Percentiles rank a stretch among this genome's conserved stretches.
phyloP scores from a whole-genome alignment of 2,329 filamentous ascomycete species.

The Colletotrichum magnum region DNA sequence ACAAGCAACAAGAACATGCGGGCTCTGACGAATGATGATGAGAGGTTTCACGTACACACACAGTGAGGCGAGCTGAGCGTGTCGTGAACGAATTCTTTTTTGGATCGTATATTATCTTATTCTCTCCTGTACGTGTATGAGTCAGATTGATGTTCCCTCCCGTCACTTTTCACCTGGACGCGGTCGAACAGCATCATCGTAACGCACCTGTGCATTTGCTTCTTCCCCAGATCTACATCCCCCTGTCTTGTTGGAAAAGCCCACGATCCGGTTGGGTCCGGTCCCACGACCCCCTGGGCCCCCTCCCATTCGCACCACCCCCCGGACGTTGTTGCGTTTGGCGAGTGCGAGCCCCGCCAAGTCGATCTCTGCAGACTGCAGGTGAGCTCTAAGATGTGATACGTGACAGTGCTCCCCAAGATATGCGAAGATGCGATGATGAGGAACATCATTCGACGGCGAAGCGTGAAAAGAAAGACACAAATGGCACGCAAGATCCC shows the following conservation, averaged over 20 bases:
- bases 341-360: conserved; percentile 3
- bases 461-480: conserved; percentile 21
- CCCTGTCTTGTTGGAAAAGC: conserved; percentile 4
- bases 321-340: conserved; percentile 2
- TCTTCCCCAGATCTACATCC: conserved; percentile 31
- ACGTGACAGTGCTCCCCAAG: conserved; percentile 11
- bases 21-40: conserved; percentile 29
- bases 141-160: neutral
- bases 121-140: neutral
- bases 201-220: no score
- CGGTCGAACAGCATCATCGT: no score
- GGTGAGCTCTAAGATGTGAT: neutral
- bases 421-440: neutral
- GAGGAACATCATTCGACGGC: conserved; percentile 18
- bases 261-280: conserved; percentile 12
- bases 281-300: neutral
- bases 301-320: neutral
- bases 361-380: conserved; percentile 12
- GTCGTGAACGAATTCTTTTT: neutral
- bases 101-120: no score
- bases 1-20: conserved; percentile 34
- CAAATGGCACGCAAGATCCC: neutral
- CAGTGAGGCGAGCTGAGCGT: conserved; percentile 19
- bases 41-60: conserved; percentile 13
- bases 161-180: neutral